Conservation (phyloP, 768 basidiomycete species). For the Cubamyces lactineus region DNA sequence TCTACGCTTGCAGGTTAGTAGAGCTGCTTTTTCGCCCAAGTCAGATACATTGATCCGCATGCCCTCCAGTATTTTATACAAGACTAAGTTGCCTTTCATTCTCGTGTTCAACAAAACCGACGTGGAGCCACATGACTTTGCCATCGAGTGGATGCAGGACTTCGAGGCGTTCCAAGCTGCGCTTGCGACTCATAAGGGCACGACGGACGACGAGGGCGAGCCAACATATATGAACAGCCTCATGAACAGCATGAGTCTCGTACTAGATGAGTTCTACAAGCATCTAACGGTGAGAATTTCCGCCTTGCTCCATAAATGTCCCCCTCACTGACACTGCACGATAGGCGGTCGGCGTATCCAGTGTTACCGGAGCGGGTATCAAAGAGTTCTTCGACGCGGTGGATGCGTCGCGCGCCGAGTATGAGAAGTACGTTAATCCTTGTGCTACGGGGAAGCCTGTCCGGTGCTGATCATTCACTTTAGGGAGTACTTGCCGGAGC, state of each 20-base stretch:
- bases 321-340: slow-evolving; percentile 1
- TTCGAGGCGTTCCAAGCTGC: slow-evolving; percentile 95
- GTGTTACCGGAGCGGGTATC: slow-evolving; percentile 94
- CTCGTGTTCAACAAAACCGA: slow-evolving; percentile 99
- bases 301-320: neutral
- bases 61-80: slow-evolving; percentile 83
- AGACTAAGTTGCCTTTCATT: slow-evolving; percentile 96
- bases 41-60: neutral
- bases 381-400: slow-evolving; percentile 92
- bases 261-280: slow-evolving; percentile 98
- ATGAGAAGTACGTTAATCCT: slow-evolving; percentile 67
- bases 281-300: slow-evolving; percentile 73
- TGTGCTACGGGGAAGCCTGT: neutral
- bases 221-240: slow-evolving; percentile 98
- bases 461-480: neutral
- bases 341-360: slow-evolving; percentile 94
- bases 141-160: slow-evolving; percentile 97
- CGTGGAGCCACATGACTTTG: slow-evolving; percentile 87
- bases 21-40: neutral
- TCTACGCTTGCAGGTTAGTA: slow-evolving; percentile 92
- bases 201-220: slow-evolving; percentile 81
- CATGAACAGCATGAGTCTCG: slow-evolving; percentile 99
- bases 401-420: slow-evolving; percentile 84
- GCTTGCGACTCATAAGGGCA: slow-evolving; percentile 68
- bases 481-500: slow-evolving; percentile 92